These are phyloP conservation scores for Cupressus sempervirens DNA, from an alignment of 75 land plant genomes.

Conservation along the genomic window DNA sequence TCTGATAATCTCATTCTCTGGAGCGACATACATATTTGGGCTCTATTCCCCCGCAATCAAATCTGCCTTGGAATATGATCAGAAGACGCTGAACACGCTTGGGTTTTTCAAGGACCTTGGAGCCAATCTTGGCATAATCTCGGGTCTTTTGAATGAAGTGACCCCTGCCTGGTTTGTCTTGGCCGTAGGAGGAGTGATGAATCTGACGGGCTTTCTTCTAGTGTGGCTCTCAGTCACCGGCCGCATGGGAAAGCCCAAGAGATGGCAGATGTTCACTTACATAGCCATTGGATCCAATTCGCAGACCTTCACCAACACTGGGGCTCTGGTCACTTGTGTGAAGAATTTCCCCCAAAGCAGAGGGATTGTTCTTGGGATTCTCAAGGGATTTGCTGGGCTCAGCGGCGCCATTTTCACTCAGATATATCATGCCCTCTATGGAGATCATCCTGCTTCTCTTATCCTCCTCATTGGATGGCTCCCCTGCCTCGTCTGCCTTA, in stretches of 20 bases:
- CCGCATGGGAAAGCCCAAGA: slow-evolving; percentile 10
- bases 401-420: slow-evolving; percentile 61
- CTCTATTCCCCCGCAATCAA: slow-evolving; percentile 48
- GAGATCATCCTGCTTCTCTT: slow-evolving; percentile 23
- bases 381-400: slow-evolving; percentile 54
- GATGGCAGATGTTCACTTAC: slow-evolving; percentile 52
- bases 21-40: slow-evolving; percentile 55
- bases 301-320: slow-evolving; percentile 62
- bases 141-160: slow-evolving; percentile 51
- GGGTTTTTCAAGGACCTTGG: slow-evolving; percentile 64
- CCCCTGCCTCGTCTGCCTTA: slow-evolving; percentile 28
- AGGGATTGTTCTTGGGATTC: slow-evolving; percentile 58
- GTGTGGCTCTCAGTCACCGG: slow-evolving; percentile 48
- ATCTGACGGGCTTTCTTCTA: slow-evolving; percentile 42
- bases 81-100: slow-evolving; percentile 52
- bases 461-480: slow-evolving; percentile 44
- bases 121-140: slow-evolving; percentile 51
- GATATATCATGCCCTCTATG: slow-evolving; percentile 43
- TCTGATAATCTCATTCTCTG: slow-evolving; percentile 48
- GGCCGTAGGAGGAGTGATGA: slow-evolving; percentile 40
- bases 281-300: slow-evolving; percentile 57
- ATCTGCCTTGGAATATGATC: slow-evolving; percentile 37
- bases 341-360: slow-evolving; percentile 65
- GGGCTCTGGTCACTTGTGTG: slow-evolving; percentile 47
- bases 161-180: slow-evolving; percentile 40